Conservation (phyloP, 176 grass and related monocot genomes). For the Puccinellia tenuiflora region DNA sequence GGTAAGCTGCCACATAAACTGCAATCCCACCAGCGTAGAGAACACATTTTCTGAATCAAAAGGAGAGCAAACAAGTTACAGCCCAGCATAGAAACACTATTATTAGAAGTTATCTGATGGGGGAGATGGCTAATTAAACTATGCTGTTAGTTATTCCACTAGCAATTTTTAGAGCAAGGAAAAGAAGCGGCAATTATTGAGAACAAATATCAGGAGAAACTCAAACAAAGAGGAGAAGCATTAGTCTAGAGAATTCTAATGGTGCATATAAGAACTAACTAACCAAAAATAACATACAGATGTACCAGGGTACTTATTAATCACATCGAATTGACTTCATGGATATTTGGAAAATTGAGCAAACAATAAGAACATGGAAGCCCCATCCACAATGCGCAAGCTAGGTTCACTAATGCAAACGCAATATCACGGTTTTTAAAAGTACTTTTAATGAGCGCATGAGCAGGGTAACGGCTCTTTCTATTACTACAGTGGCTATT, state of each 20-base stretch:
- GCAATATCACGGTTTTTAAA: neutral
- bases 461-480: neutral
- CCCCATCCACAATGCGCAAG: too few relatives aligned
- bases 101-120: neutral
- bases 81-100: neutral
- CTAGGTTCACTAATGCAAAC: neutral
- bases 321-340: neutral
- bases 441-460: too few relatives aligned
- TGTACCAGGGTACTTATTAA: neutral
- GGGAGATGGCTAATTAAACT: slow-evolving; percentile 1
- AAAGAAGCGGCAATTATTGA: neutral
- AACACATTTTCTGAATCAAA: slow-evolving; percentile 83
- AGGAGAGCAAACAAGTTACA: slow-evolving; percentile 12
- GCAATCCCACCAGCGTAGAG: slow-evolving; percentile 80
- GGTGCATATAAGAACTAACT: neutral
- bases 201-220: neutral
- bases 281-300: neutral
- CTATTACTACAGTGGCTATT: neutral
- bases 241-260: neutral
- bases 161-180: neutral
- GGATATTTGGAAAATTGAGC: neutral
- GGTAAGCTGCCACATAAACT: slow-evolving; percentile 78
- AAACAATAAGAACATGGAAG: slow-evolving; percentile 5
- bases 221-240: neutral
- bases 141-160: neutral